Conservation (phyloP, 306 rosid genomes). For the Pyrus pyrifolia region DNA sequence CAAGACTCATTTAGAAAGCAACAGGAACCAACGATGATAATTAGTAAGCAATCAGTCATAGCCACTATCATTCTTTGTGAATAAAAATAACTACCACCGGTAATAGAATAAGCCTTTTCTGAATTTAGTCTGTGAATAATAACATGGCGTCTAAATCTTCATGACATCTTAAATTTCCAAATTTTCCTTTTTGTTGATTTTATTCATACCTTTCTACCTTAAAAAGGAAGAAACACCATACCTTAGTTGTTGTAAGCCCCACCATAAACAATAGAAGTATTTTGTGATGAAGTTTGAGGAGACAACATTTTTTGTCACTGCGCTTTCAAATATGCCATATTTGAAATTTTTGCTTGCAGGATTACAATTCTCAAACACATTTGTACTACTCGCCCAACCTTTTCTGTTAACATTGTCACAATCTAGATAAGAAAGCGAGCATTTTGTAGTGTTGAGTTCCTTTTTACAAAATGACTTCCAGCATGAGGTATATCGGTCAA, state of each 20-base stretch:
- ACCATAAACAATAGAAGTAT: constrained; percentile 91
- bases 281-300: constrained; percentile 55
- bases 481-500: constrained; percentile 83
- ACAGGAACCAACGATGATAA: neutral
- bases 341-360: constrained; percentile 42
- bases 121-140: neutral
- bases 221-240: constrained; percentile 25
- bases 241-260: constrained; percentile 98
- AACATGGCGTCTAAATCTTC: neutral
- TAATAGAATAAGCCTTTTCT: neutral
- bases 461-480: constrained; percentile 69
- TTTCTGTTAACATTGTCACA: constrained; percentile 31
- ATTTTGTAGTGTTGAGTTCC: constrained; percentile 36
- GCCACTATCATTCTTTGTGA: constrained; percentile 2
- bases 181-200: neutral
- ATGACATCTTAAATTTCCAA: constrained; percentile 5
- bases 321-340: constrained; percentile 63
- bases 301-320: constrained; percentile 57
- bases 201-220: neutral
- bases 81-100: neutral
- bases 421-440: constrained; percentile 51
- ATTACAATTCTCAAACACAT: constrained; percentile 56
- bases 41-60: neutral
- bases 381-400: constrained; percentile 53
- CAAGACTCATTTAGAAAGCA: neutral